phyloP scores from a whole-genome alignment of 1,284 basidiomycete species.

The Boletus smithii region DNA sequence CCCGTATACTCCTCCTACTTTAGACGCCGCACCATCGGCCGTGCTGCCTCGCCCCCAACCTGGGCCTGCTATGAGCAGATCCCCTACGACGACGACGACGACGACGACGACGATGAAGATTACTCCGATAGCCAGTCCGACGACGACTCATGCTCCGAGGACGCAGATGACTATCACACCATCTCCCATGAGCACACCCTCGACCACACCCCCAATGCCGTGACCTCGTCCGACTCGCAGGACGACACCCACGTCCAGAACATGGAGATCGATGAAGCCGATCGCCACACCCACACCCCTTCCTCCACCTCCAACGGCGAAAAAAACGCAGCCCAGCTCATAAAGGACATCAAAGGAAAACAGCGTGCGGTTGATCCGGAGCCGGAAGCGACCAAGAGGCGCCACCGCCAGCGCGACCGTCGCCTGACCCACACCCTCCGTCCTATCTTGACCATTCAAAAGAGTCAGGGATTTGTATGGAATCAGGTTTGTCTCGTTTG shows the following conservation, averaged over 20 bases:
- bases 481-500: slow-evolving; percentile 64
- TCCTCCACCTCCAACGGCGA: slow-evolving; percentile 17
- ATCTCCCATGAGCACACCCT: slow-evolving; percentile 20
- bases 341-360: slow-evolving; percentile 72
- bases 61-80: slow-evolving; percentile 88
- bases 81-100: slow-evolving; percentile 52
- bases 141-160: slow-evolving; percentile 63
- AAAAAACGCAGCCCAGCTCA: slow-evolving; percentile 40
- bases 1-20: slow-evolving; percentile 53
- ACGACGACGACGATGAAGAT: slow-evolving; percentile 42
- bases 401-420: slow-evolving; percentile 53
- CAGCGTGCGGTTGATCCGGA: slow-evolving; percentile 68
- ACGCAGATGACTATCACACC: slow-evolving; percentile 57
- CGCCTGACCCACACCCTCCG: slow-evolving; percentile 59
- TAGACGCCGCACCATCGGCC: slow-evolving; percentile 67
- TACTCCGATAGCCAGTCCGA: slow-evolving; percentile 49
- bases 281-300: slow-evolving; percentile 11
- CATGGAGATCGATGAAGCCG: slow-evolving; percentile 59
- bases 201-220: slow-evolving; percentile 23
- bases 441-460: slow-evolving; percentile 78
- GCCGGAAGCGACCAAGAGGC: slow-evolving; percentile 41
- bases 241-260: slow-evolving; percentile 43
- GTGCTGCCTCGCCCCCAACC: slow-evolving; percentile 75
- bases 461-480: slow-evolving; percentile 85
- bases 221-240: slow-evolving; percentile 26